These are phyloP conservation scores for Durio zibethinus DNA, from an alignment of 345 rosid species.

Conservation along the genomic window DNA sequence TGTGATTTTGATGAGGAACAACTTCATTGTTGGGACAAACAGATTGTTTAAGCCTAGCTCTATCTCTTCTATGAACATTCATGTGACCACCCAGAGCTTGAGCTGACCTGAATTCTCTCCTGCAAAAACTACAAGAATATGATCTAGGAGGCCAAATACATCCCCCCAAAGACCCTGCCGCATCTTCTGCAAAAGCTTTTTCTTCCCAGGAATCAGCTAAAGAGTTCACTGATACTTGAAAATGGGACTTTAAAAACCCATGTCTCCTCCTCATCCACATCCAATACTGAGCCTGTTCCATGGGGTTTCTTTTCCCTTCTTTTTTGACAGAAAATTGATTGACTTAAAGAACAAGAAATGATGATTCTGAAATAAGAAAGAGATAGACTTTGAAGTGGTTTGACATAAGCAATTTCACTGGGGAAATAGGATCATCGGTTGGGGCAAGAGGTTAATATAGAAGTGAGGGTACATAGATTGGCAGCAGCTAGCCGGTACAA, in stretches of 20 bases:
- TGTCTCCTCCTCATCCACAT: slow-evolving; percentile 35
- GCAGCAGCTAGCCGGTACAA: background rate
- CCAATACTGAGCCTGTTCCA: slow-evolving; percentile 45
- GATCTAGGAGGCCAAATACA: slow-evolving; percentile 68
- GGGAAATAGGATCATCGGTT: background rate
- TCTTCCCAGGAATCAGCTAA: slow-evolving; percentile 52
- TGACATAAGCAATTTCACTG: background rate
- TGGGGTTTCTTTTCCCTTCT: background rate
- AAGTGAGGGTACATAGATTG: background rate
- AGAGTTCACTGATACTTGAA: slow-evolving; percentile 16
- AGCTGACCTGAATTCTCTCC: slow-evolving; percentile 67
- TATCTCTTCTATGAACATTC: slow-evolving; percentile 71
- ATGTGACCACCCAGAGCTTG: slow-evolving; percentile 83
- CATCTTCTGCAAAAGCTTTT: slow-evolving; percentile 57
- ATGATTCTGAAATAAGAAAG: background rate
- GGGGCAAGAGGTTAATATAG: background rate
- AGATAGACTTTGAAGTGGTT: background rate
- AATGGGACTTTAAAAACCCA: slow-evolving; percentile 14
- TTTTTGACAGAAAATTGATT: background rate
- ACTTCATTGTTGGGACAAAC: slow-evolving; percentile 6
- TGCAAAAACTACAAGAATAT: slow-evolving; percentile 60
- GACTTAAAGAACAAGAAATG: background rate
- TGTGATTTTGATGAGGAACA: slow-evolving; percentile 9
- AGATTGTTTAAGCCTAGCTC: slow-evolving; percentile 60
- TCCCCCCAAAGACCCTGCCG: slow-evolving; percentile 42